A percentile compares a stretch with the other conserved stretches of the same genome.
phyloP scores from a whole-genome alignment of 2,329 filamentous ascomycete species.

The Leptosphaerulina australis region DNA sequence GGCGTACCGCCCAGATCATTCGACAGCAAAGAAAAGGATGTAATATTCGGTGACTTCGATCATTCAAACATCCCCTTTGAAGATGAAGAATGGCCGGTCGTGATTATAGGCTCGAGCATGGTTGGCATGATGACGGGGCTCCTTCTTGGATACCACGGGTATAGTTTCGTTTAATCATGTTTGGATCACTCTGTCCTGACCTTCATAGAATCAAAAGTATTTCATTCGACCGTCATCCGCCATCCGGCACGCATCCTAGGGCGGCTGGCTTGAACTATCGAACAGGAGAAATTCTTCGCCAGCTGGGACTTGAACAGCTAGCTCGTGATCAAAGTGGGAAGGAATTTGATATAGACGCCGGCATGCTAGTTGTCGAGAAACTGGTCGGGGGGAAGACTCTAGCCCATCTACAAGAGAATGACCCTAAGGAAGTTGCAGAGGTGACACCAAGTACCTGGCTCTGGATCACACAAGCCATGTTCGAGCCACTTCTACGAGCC shows the following conservation, averaged over 20 bases:
- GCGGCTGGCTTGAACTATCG: constrained; percentile 2
- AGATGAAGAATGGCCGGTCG: constrained; percentile 1
- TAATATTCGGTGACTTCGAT: constrained; percentile 1
- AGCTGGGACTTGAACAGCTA: background rate
- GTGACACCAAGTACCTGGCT: constrained; percentile 3
- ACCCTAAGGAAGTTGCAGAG: background rate
- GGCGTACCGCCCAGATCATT: background rate
- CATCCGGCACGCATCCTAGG: background rate
- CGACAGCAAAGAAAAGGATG: background rate
- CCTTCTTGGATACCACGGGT: constrained; percentile 8
- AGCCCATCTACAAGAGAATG: background rate
- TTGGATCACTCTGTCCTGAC: too few species aligned
- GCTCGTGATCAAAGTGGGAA: background rate
- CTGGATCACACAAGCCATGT: constrained; percentile 8
- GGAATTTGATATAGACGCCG: constrained; percentile 3
- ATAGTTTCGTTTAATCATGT: background rate
- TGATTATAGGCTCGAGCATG: constrained; percentile 7
- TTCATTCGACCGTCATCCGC: background rate
- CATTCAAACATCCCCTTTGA: background rate
- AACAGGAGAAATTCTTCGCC: constrained; percentile 2
- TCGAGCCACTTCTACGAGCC: constrained; percentile 3
- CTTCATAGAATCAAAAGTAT: constrained; percentile 1
- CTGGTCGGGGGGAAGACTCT: background rate
- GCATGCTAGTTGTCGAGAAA: constrained; percentile 7
- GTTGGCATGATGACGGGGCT: constrained; percentile 4